These are phyloP conservation scores for Parascedosporium putredinis DNA, from an alignment of 2,329 filamentous ascomycete species.

Conservation along the genomic window DNA sequence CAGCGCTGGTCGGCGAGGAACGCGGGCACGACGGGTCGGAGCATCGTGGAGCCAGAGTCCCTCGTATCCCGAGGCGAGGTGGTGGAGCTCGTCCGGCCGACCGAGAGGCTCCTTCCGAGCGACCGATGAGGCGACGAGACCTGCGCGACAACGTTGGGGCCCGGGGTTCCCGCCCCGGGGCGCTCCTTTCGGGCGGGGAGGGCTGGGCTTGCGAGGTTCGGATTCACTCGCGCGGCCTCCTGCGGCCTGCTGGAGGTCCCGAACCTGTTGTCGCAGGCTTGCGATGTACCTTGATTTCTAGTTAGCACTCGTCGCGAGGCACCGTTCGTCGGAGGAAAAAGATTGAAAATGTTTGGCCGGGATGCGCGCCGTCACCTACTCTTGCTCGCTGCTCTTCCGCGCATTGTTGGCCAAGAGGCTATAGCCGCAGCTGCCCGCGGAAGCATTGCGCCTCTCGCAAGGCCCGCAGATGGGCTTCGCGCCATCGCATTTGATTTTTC, in stretches of 20 bases:
- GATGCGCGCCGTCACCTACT: slow-evolving; percentile 14
- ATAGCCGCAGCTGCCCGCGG: slow-evolving; percentile 26
- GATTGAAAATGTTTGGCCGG: slow-evolving; percentile 12
- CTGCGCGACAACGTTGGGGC: not conserved
- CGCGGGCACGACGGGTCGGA: not conserved
- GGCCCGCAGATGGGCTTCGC: slow-evolving; percentile 33
- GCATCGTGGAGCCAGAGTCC: not conserved
- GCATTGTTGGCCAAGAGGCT: slow-evolving; percentile 21
- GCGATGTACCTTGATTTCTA: not conserved
- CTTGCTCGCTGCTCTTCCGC: slow-evolving; percentile 25
- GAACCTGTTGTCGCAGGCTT: not conserved
- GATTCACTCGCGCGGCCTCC: not conserved
- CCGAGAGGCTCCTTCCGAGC: not conserved
- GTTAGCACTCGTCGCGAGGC: not conserved
- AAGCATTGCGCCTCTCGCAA: slow-evolving; percentile 23
- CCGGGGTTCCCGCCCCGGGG: not conserved
- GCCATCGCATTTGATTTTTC: slow-evolving; percentile 31
- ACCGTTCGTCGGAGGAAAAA: slow-evolving; percentile 12
- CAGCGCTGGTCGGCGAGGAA: not conserved
- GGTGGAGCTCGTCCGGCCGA: not conserved
- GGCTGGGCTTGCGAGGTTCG: not conserved
- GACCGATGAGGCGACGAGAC: not conserved
- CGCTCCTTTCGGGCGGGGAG: not conserved
- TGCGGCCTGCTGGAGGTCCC: not conserved
- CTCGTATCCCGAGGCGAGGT: not conserved